These are phyloP conservation scores for Arabidopsis hybrid DNA, from an alignment of 441 rosid species.

Conservation along the genomic window DNA sequence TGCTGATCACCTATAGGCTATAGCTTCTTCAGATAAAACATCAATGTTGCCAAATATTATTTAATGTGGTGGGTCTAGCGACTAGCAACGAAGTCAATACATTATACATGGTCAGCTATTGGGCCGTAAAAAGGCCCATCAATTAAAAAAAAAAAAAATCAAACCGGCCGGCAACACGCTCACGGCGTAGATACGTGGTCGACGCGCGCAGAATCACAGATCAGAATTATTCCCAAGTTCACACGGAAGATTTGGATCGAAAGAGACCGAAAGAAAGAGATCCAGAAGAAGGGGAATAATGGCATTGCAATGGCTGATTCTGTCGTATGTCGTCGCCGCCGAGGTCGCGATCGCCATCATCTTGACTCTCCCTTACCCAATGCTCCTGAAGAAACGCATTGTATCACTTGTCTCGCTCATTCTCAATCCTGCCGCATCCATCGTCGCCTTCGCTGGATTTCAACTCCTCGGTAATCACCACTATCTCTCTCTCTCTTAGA, in stretches of 20 bases:
- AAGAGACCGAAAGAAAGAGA: slow-evolving; percentile 19
- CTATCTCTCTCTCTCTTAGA: slow-evolving; percentile 8
- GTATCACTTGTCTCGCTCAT: slow-evolving; percentile 77
- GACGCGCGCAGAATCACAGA: slow-evolving; percentile 26
- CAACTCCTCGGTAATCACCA: slow-evolving; percentile 76
- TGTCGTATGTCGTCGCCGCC: slow-evolving; percentile 82
- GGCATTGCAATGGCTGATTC: slow-evolving; percentile 95
- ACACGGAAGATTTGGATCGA: slow-evolving; percentile 20
- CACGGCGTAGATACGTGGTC: slow-evolving; percentile 36
- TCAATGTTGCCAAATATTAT: slow-evolving; percentile 27
- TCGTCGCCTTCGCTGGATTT: slow-evolving; percentile 89
- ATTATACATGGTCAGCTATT: not conserved
- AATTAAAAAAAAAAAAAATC: not conserved
- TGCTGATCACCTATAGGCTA: slow-evolving; percentile 42
- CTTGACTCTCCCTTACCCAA: slow-evolving; percentile 83
- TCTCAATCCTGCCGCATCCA: slow-evolving; percentile 80
- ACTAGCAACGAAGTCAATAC: not conserved
- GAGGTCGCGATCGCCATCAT: slow-evolving; percentile 76
- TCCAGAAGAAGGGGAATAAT: slow-evolving; percentile 46
- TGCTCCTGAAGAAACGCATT: slow-evolving; percentile 68
- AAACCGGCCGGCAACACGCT: slow-evolving; percentile 21
- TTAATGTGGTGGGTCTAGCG: not conserved
- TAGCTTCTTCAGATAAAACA: slow-evolving; percentile 34
- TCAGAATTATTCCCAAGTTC: not conserved
- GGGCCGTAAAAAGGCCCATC: slow-evolving; percentile 34